Conservation (phyloP, 192 early-diverging fungal genomes). For the Coemansia sp. region DNA sequence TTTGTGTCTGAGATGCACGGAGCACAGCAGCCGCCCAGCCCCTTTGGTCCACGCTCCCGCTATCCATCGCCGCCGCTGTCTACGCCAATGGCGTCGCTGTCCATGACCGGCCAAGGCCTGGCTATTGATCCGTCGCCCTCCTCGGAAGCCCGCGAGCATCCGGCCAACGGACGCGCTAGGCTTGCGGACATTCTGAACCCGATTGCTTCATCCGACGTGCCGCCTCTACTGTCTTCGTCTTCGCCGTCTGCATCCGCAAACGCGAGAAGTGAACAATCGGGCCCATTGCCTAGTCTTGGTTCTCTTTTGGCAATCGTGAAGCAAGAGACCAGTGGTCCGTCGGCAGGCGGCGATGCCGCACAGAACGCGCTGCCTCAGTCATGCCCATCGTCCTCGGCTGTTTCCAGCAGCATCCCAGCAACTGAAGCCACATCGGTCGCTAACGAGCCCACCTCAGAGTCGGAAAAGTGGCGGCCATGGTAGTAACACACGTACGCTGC, state of each 20-base stretch:
- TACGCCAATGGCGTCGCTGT: slow-evolving; percentile 40
- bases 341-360: slow-evolving; percentile 1
- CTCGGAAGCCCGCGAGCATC: slow-evolving; percentile 14
- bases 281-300: slow-evolving; percentile 46
- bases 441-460: neutral
- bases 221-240: neutral
- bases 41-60: slow-evolving; percentile 17
- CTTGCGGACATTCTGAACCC: slow-evolving; percentile 50
- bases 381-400: slow-evolving; percentile 2
- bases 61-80: slow-evolving; percentile 28
- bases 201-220: slow-evolving; percentile 3
- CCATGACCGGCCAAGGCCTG: slow-evolving; percentile 13
- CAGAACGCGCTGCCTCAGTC: neutral
- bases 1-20: slow-evolving; percentile 19
- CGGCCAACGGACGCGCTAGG: slow-evolving; percentile 20
- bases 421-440: slow-evolving; percentile 13
- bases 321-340: slow-evolving; percentile 2
- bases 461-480: slow-evolving; percentile 57
- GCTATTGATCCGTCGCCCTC: neutral
- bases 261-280: slow-evolving; percentile 18
- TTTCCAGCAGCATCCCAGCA: neutral
- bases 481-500: neutral
- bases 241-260: neutral
- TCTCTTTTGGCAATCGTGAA: slow-evolving; percentile 38
- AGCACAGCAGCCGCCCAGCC: slow-evolving; percentile 32